A percentile compares a stretch with the other conserved stretches of the same genome.
Evolutionary conservation across 2,329 filamentous ascomycete genomes (phyloP).

Genomic region (Verticillium albo-atrum): DNA sequence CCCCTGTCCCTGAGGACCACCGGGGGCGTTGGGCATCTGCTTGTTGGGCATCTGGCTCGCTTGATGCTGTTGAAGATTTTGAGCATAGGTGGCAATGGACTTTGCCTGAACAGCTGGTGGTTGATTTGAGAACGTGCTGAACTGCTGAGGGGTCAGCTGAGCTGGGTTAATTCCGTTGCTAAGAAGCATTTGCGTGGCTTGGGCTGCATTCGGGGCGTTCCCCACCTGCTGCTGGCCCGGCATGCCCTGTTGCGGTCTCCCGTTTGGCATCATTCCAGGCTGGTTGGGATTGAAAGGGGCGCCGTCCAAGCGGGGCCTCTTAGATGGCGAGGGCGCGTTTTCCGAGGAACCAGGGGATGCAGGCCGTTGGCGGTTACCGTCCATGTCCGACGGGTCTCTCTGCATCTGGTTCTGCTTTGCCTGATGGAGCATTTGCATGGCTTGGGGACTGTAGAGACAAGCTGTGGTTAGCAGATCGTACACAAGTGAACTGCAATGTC

Average conservation of each 20-base stretch:
- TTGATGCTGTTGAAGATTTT: constrained; percentile 79
- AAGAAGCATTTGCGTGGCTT: constrained; percentile 57
- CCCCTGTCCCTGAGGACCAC: constrained; percentile 68
- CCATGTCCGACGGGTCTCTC: constrained; percentile 80
- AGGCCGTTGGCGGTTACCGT: constrained; percentile 75
- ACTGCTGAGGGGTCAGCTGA: constrained; percentile 70
- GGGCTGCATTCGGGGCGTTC: constrained; percentile 40
- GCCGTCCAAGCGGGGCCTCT: constrained; percentile 75
- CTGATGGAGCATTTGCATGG: constrained; percentile 66
- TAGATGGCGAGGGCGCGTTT: constrained; percentile 87
- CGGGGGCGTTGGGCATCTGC: constrained; percentile 69
- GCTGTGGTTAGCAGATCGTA: constrained; percentile 7
- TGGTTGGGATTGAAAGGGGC: constrained; percentile 69
- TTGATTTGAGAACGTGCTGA: constrained; percentile 57
- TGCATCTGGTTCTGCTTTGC: constrained; percentile 80
- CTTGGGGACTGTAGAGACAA: constrained; percentile 49
- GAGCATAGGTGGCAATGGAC: constrained; percentile 82
- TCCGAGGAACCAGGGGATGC: constrained; percentile 80
- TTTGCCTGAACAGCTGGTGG: constrained; percentile 67
- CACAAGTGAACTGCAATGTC: neutral
- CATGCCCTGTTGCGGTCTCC: constrained; percentile 66
- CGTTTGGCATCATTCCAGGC: constrained; percentile 67
- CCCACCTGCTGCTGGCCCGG: constrained; percentile 66
- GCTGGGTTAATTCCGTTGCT: constrained; percentile 71
- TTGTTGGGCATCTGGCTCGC: constrained; percentile 77